Percentiles rank a stretch among this genome's conserved stretches.
Evolutionary conservation across 139 green algal genomes (phyloP).

Genomic region (Closterium sp.): DNA sequence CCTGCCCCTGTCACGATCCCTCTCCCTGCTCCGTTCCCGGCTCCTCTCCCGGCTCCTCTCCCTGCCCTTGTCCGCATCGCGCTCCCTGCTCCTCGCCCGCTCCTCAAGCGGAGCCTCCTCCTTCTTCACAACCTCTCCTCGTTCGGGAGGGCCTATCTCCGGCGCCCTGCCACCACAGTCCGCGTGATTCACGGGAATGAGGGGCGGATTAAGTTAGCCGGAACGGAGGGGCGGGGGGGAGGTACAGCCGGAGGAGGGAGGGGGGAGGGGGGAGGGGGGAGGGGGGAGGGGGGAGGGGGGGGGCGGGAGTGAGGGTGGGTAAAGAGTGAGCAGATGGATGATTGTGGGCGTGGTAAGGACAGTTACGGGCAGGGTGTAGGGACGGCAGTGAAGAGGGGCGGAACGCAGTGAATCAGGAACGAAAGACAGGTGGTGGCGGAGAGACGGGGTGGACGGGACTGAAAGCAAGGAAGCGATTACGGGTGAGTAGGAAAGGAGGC

Average conservation of each 20-base stretch:
- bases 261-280: neutral
- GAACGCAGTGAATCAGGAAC: too few species aligned
- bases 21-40: slow-evolving; percentile 21
- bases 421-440: too few species aligned
- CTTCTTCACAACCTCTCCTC: slow-evolving; percentile 16
- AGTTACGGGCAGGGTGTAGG: too few species aligned
- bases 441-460: too few species aligned
- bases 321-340: too few species aligned
- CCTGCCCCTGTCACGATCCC: slow-evolving; percentile 28
- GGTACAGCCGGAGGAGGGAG: neutral
- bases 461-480: too few species aligned
- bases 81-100: neutral
- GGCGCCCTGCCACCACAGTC: neutral
- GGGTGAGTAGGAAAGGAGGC: too few species aligned
- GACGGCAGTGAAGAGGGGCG: neutral
- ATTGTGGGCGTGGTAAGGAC: neutral
- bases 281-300: neutral
- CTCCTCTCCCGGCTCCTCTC: slow-evolving; percentile 28
- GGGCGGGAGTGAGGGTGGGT: neutral
- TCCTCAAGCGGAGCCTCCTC: slow-evolving; percentile 3
- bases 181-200: neutral
- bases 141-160: neutral
- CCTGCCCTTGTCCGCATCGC: slow-evolving; percentile 2
- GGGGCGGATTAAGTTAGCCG: neutral
- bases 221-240: neutral